Base-by-base conservation (phyloP, 139 green algal genomes). In the Dunaliella primolecta region DNA sequence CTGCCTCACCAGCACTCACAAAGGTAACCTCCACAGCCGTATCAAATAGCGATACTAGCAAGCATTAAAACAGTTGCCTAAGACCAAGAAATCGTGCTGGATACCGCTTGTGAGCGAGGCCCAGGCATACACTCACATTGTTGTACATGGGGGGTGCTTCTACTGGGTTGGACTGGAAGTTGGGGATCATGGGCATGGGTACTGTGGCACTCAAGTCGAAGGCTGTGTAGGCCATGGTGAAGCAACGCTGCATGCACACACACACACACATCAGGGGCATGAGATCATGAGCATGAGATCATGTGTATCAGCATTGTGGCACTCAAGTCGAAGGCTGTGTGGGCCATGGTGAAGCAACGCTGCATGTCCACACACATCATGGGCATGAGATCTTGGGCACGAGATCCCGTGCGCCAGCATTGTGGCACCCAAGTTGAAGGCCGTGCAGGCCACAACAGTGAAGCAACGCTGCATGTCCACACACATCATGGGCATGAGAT, bases 221-320 rank as follows among this genome's bases (percentile, higher is more conserved):
- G 7, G 80, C 30, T 32, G 80, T 78, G 56, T 78, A 84, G n/a
- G 80, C 80, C 24, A 70, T 29, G 1, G 80, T 84, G 31, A 77
- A 78, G 30, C 55, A 78, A 1, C 80, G n/a, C 80, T 84, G 80
- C 80, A 31, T 1, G 79, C 1, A 36, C 11, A 30, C 74, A 2
- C 35, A 25, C 38, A 31, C 27, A 78, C 27, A 29, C 72, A 78
- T n/a, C 25, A n/a, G n/a, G n/a, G n/a, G n/a, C n/a, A n/a, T n/a
- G n/a, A n/a, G n/a, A n/a, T n/a, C n/a, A n/a, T n/a, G n/a, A n/a
- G n/a, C n/a, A n/a, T 2, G 79, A 46, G 21, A 83, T 2, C 79
- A 38, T 1, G 1, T 37, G 79, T n/a, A 83, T 3, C 1, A 46
- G 21, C 3, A 55, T 74, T 7, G 79, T 27, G 2, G 79, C 25